Evolutionary conservation across 257 asterid genomes (phyloP).

Genomic region (Solanum okadae): DNA sequence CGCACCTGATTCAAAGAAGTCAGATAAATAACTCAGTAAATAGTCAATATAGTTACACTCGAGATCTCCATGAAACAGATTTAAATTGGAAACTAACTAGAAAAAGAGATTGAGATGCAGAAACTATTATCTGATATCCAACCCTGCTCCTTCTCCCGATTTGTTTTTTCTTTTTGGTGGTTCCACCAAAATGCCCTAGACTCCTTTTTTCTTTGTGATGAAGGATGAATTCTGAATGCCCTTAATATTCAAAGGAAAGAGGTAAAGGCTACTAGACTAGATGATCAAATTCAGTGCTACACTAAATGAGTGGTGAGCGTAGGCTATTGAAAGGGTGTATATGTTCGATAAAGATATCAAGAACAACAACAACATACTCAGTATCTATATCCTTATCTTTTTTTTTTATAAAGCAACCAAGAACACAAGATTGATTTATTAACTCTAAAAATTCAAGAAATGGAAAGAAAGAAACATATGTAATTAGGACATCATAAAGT

Average conservation of each 20-base stretch:
- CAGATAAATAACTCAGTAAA: conserved; percentile 3
- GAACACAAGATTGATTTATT: neutral
- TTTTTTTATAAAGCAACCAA: neutral
- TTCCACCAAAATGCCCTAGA: neutral
- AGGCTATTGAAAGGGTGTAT: neutral
- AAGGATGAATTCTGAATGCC: neutral
- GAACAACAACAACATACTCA: neutral
- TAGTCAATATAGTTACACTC: neutral
- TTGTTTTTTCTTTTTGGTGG: neutral
- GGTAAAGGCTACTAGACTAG: neutral
- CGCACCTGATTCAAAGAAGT: conserved; percentile 54
- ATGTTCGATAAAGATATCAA: neutral
- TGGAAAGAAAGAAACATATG: neutral
- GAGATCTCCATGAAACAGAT: neutral
- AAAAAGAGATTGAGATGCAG: neutral
- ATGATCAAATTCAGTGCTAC: neutral
- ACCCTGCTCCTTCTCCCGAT: neutral
- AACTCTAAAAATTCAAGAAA: neutral
- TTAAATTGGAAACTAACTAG: neutral
- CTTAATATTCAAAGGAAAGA: neutral
- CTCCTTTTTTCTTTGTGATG: neutral
- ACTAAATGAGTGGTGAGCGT: neutral
- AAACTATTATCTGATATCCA: neutral
- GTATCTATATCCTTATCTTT: neutral
- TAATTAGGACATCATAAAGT: neutral